Percentiles rank a stretch among this genome's conserved stretches.
Conservation (phyloP, 371 early-diverging fungal species). For the Lichtheimia hyalospora region DNA sequence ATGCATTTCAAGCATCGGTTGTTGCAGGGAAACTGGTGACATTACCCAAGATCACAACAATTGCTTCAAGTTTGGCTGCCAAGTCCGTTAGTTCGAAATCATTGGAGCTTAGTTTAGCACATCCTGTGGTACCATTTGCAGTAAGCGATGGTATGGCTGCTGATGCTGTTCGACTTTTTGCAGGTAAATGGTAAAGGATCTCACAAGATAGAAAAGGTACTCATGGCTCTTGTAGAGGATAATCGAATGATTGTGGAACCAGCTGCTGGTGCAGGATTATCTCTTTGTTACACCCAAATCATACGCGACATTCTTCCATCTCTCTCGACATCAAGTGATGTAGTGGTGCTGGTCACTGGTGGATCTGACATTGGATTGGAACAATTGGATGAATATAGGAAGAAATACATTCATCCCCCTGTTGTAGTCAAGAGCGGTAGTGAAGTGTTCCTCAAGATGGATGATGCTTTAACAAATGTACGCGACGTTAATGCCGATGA, state of each 20-base stretch:
- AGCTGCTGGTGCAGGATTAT: constrained; percentile 59
- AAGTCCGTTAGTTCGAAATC: constrained; percentile 53
- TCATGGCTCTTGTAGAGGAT: constrained; percentile 38
- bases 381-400: constrained; percentile 48
- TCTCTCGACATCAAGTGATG: constrained; percentile 44
- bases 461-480: constrained; percentile 33
- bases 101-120: constrained; percentile 55
- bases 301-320: constrained; percentile 57
- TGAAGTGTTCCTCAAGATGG: constrained; percentile 59
- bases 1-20: constrained; percentile 68
- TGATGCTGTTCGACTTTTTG: constrained; percentile 52
- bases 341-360: constrained; percentile 61
- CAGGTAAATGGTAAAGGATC: constrained; percentile 34
- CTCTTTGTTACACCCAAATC: constrained; percentile 54
- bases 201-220: background rate
- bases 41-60: constrained; percentile 52
- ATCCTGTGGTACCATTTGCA: constrained; percentile 62
- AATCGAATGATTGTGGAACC: constrained; percentile 58
- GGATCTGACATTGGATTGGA: constrained; percentile 58
- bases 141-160: constrained; percentile 66
- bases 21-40: constrained; percentile 58
- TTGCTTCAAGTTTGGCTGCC: constrained; percentile 57
- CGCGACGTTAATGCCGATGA: constrained; percentile 31
- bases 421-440: constrained; percentile 62
- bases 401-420: constrained; percentile 48